Base-by-base conservation (phyloP, 129 eudicot genomes). In the Mikania micrantha region DNA sequence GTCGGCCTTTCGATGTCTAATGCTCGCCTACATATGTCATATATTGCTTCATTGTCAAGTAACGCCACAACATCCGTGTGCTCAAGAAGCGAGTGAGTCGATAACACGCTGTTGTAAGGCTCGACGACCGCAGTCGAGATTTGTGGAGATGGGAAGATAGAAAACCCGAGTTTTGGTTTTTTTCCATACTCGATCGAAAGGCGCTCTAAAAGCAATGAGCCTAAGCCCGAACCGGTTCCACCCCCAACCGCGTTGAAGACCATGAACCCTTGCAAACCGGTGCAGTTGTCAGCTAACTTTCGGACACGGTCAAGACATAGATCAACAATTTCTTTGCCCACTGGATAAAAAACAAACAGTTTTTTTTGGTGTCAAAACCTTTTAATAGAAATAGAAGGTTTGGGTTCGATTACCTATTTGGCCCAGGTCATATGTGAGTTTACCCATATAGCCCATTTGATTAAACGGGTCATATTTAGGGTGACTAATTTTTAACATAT, bases 161-260 rank as follows among this genome's bases (percentile, higher is more conserved):
- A 79, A 69, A 85, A 85, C 56, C 88, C 88, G 48, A 85, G 85
- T 75, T 85, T 85, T 8, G 92, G 82, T 45, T 85, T 85, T 70
- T 85, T 85, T 9, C 92, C 92, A 17, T 85, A 85, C 29, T 85
- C 92, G 5, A 81, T 83, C 25, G 90, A 85, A 59, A 81, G 71
- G 34, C 90, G 90, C 38, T 85, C 86, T 16, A 85, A 67, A 72
- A 85, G 82, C 62, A 85, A 65, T 2, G 90, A 77, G 1, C 85
- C 83, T 16, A 77, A 62, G 0, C 90, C 90, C 29, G 86, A 85
- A 50, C 86, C 86, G 27, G 90, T 85, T 22, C 90, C 90, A 58
- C 90, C 90, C 59, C 91, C 91, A 60, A 81, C 95, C 58, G 95
- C 95, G 67, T 87, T 87, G 68, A 84, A 87, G 12, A 87, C 95